Evolutionary conservation across 1,139 yeast species (phyloP), one percentile per base, ranked within the genome.

Genomic region (Meyerozyma elateridarum): DNA sequence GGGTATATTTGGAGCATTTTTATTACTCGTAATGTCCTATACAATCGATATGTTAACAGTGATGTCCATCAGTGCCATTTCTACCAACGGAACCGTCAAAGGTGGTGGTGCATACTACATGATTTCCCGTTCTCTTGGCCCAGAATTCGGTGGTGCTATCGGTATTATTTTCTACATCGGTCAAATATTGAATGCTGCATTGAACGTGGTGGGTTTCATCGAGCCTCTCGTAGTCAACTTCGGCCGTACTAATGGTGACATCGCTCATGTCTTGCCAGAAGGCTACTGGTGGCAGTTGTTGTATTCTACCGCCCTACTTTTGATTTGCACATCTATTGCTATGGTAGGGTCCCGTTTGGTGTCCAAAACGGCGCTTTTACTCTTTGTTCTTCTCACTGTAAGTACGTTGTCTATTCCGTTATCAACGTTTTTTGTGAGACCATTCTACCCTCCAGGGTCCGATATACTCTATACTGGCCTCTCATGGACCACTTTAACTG

Each of bases 21-120:
- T 73, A 1, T 54, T 83, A 15, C 55, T 83, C 20, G 32, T 77
- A 1, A 52, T 82, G 54, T 79, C 88, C 26, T 83, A 81, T 48
- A 49, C 73, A 13, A 81, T 83, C 34, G 76, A 83, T 49, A 60
- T 79, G 8, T 61, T 83, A 36, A 83, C 93, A 0, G 82, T 87
- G 0, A 52, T 83, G 45, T 79, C 88, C 24, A 73, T 83, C 37
- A 76, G 85, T 40, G 91, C 91, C 3, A 83, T 83, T 36, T 81
- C 88, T 2, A 83, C 93, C 3, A 83, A 83, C 51, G 93, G 93
- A 17, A 81, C 85, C 0, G 91, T 83, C 8, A 71, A 80, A 48
- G 91, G 91, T 16, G 93, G 93, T 11, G 93, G 93, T 19, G 89
- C 91, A 1, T 83, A 83, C 50, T 82, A 80, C 45, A 83, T 83